phyloP scores from a whole-genome alignment of 2,329 filamentous ascomycete genomes.

The Ophiostoma montium region DNA sequence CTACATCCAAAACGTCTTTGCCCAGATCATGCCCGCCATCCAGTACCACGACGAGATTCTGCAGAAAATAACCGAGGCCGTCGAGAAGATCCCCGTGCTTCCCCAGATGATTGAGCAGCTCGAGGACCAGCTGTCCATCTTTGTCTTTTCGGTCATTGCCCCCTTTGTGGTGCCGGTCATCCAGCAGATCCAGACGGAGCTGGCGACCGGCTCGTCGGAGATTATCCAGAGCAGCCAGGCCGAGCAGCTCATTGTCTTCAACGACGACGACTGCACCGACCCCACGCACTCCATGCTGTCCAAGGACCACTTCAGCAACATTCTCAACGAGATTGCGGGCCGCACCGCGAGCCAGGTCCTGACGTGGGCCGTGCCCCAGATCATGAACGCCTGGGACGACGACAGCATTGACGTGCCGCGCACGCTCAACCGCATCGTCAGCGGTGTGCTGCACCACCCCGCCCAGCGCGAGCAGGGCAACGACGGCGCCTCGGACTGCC shows the following conservation, averaged over 20 bases:
- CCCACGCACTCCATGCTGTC: slow-evolving; percentile 93
- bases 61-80: slow-evolving; percentile 60
- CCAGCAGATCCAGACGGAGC: slow-evolving; percentile 71
- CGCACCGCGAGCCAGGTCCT: slow-evolving; percentile 67
- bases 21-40: slow-evolving; percentile 77
- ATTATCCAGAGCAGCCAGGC: slow-evolving; percentile 74
- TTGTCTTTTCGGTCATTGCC: slow-evolving; percentile 83
- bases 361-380: slow-evolving; percentile 74
- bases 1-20: slow-evolving; percentile 60
- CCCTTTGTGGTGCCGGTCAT: slow-evolving; percentile 81
- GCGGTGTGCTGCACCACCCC: slow-evolving; percentile 78
- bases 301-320: slow-evolving; percentile 86
- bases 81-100: slow-evolving; percentile 75
- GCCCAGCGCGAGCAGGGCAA: slow-evolving; percentile 57
- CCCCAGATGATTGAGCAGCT: slow-evolving; percentile 76
- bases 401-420: slow-evolving; percentile 54
- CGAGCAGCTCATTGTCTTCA: slow-evolving; percentile 77
- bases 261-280: slow-evolving; percentile 60
- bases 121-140: slow-evolving; percentile 74
- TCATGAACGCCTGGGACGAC: slow-evolving; percentile 81
- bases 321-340: slow-evolving; percentile 79
- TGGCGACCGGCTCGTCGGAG: slow-evolving; percentile 72
- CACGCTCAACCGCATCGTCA: slow-evolving; percentile 61
- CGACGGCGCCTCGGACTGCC: slow-evolving; percentile 59
- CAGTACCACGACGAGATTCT: slow-evolving; percentile 84